Evolutionary conservation across 345 rosid species (phyloP).

Genomic region (Aquilaria malaccensis): DNA sequence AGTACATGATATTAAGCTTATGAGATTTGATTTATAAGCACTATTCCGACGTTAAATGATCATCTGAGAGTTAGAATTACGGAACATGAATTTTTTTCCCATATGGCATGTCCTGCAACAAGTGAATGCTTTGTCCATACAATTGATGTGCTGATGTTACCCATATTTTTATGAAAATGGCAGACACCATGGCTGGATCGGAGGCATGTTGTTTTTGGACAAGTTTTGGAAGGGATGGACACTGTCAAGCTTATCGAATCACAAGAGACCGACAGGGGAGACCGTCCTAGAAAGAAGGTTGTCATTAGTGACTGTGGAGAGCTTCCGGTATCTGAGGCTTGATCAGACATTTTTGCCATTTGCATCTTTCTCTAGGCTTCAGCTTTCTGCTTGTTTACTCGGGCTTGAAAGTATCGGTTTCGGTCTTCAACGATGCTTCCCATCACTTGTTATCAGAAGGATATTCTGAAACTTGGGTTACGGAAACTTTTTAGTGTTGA

Average conservation of each 20-base stretch:
- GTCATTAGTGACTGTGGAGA: slow-evolving; percentile 84
- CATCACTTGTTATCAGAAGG: no score
- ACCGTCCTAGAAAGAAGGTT: slow-evolving; percentile 86
- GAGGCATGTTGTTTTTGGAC: slow-evolving; percentile 97
- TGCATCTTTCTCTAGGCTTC: neutral
- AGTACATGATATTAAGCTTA: no score
- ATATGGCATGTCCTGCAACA: neutral
- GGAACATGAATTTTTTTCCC: neutral
- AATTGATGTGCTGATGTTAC: neutral
- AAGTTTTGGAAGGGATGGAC: slow-evolving; percentile 95
- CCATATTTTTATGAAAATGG: slow-evolving; percentile 14
- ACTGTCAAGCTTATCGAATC: slow-evolving; percentile 68
- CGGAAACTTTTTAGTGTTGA: no score
- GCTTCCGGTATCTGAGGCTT: slow-evolving; percentile 63
- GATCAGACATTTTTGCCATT: slow-evolving; percentile 10
- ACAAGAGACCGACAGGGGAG: slow-evolving; percentile 91
- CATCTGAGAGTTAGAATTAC: neutral
- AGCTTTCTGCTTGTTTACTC: no score
- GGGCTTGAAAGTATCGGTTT: no score
- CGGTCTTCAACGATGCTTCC: no score
- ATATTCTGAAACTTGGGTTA: no score
- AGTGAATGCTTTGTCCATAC: neutral
- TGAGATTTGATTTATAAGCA: no score
- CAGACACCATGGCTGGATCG: slow-evolving; percentile 97
- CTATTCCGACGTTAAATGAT: neutral